phyloP scores from a whole-genome alignment of 2,329 filamentous ascomycete species.

The Fusarium penzigii region DNA sequence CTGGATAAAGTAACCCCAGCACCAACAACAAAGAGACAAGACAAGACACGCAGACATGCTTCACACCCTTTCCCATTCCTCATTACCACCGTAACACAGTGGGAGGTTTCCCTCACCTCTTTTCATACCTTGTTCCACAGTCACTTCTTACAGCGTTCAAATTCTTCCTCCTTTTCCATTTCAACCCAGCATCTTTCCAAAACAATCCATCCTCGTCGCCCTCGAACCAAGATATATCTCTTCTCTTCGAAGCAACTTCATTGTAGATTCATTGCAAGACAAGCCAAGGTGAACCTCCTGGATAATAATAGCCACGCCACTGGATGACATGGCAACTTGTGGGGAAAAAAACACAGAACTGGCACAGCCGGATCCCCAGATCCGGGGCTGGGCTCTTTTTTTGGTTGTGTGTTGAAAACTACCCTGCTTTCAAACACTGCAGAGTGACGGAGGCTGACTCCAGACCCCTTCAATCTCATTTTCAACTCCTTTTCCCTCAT shows the following conservation, averaged over 20 bases:
- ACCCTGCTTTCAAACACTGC: background rate
- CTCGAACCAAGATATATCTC: too few relatives aligned
- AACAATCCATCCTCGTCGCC: too few relatives aligned
- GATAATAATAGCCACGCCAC: conserved; percentile 3
- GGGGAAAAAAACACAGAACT: background rate
- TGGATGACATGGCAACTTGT: conserved; percentile 3
- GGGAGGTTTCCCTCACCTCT: background rate
- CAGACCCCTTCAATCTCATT: background rate
- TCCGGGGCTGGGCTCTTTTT: background rate
- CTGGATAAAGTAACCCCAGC: background rate
- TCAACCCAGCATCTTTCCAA: too few relatives aligned
- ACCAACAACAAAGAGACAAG: background rate
- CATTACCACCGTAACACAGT: background rate
- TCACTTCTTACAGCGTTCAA: too few relatives aligned
- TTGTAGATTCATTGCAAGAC: background rate
- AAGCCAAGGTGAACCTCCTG: conserved; percentile 4
- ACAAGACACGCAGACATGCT: background rate
- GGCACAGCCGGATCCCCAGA: background rate
- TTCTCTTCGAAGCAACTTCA: too few relatives aligned
- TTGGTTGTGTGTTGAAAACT: background rate
- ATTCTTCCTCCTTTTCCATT: too few relatives aligned
- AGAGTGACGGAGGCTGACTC: background rate
- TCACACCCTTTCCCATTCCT: background rate
- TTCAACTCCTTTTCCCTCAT: background rate
- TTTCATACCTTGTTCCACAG: too few relatives aligned